Base-by-base conservation (phyloP, 2,329 filamentous ascomycete genomes). In the Colletotrichum chlorophyti region DNA sequence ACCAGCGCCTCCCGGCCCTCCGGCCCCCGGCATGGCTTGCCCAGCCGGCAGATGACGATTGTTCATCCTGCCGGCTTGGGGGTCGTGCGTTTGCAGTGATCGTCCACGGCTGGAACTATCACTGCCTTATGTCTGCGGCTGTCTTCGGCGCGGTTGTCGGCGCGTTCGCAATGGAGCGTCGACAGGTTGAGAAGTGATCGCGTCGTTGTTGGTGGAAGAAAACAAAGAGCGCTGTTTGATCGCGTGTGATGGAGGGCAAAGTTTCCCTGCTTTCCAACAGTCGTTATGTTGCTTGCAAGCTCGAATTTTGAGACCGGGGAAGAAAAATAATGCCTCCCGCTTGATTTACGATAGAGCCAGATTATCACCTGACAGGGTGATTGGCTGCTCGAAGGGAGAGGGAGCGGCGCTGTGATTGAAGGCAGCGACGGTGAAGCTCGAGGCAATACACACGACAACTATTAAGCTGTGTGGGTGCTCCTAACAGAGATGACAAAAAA, bases 1-100 rank as follows among this genome's bases (percentile, higher is more conserved):
- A 29, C 58, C 60, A 29, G 41, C 59, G 35, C 48, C 57, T 50
- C 60, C 64, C 34, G 45, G 59, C 51, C 61, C 66, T 64, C 67
- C 67, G 49, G 70, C 74, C 70, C 77, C 78, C 69, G 78, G 81
- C 77, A 84, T 81, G 74, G 81, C 81, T 77, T 87, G 86, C 83
- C 88, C 88, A 85, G 86, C 86, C 85, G 87, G 86, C 86, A 89
- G 86, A 88, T 89, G 86, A 83, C 81, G 83, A 77, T 80, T 80
- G 79, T 87, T 89, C 88, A 91, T 91, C 87, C 83, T 91, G 84
- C 85, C 86, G 85, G 84, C 83, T 77, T 84, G 82, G 83, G 83
- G 73, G 66, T 69, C 60, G 62, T 61, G 60, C 58, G 27, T 48
- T 48, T 62, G 61, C 60, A 63, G 61, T 63, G 61, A 62, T 58